Base-by-base conservation (phyloP, 345 rosid genomes). In the Eucalyptus polyanthemos region DNA sequence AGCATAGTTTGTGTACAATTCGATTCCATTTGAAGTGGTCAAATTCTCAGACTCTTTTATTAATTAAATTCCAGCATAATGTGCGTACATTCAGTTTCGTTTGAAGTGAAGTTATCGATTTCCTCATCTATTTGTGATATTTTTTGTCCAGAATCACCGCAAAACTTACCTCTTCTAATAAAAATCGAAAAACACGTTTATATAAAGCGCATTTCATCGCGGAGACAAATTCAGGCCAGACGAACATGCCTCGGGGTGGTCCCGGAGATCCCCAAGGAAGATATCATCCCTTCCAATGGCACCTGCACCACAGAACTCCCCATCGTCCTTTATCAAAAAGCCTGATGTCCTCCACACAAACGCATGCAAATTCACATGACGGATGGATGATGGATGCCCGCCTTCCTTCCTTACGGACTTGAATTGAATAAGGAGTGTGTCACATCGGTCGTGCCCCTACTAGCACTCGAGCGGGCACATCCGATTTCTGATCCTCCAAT, bases 131-230 rank as follows among this genome's bases (percentile, higher is more conserved):
- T 15, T 14, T 15, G 3, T 14, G 40, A 65, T 65, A n/a, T 65
- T 65, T 65, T 3, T 0, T 29, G 5, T 65, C 3, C 1, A 7
- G 3, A 65, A 65, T n/a, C 21, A 2, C 2, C 11, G 3, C 11
- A 14, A 8, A 65, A n/a, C 37, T 4, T 3, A 7, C 8, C 76
- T n/a, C 19, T 8, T n/a, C 21, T 4, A 65, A n/a, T 15, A 0
- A 65, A 65, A n/a, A 15, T 65, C 11, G 21, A 15, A n/a, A 8
- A 8, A 65, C 11, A 34, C 34, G 6, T 65, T 65, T 15, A 5
- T 19, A n/a, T 65, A 5, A 7, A 65, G 34, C 3, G 21, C 3
- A 14, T 15, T 8, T 65, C 5, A 5, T 14, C 11, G 37, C 21
- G 21, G 11, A n/a, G 76, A 14, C 40, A 65, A n/a, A 65, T n/a